These are phyloP conservation scores for Phaeophleospora eucalypticola DNA, from an alignment of 2,329 filamentous ascomycete genomes.

Conservation along the genomic window DNA sequence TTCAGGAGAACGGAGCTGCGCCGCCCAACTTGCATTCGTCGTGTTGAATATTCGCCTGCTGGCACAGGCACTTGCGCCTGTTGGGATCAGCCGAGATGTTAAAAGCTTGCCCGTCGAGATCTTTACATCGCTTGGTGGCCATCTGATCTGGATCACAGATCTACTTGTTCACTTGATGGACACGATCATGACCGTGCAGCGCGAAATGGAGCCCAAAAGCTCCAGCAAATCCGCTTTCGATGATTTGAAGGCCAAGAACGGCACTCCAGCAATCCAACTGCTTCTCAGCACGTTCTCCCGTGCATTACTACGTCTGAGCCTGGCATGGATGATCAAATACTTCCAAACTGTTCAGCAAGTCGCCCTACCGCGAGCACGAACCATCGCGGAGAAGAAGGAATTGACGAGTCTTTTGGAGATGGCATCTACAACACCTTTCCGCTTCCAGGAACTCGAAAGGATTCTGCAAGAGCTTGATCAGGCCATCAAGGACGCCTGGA, in stretches of 20 bases:
- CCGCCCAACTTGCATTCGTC: constrained; percentile 70
- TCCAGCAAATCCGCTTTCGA: constrained; percentile 19
- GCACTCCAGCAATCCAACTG: constrained; percentile 42
- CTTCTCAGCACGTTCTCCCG: constrained; percentile 71
- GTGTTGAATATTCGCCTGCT: constrained; percentile 70
- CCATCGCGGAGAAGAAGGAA: constrained; percentile 51
- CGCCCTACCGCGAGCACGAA: constrained; percentile 34
- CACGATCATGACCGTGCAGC: constrained; percentile 46
- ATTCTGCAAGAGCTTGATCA: constrained; percentile 59
- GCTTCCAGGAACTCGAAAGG: constrained; percentile 44
- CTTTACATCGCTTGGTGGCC: constrained; percentile 66
- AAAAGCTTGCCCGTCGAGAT: constrained; percentile 52
- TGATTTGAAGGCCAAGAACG: constrained; percentile 14
- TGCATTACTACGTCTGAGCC: constrained; percentile 65
- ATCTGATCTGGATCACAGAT: constrained; percentile 74
- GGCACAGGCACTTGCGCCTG: constrained; percentile 24
- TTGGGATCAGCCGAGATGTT: constrained; percentile 17
- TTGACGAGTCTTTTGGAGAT: constrained; percentile 52
- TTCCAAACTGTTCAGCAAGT: constrained; percentile 19
- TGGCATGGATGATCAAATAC: constrained; percentile 53
- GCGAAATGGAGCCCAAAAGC: constrained; percentile 5
- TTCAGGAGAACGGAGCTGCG: constrained; percentile 57
- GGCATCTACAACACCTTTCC: constrained; percentile 45
- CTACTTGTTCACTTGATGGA: constrained; percentile 55
- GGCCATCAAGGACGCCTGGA: constrained; percentile 58